Base-by-base conservation (phyloP, 768 basidiomycete genomes). In the Clitopilus hobsonii region DNA sequence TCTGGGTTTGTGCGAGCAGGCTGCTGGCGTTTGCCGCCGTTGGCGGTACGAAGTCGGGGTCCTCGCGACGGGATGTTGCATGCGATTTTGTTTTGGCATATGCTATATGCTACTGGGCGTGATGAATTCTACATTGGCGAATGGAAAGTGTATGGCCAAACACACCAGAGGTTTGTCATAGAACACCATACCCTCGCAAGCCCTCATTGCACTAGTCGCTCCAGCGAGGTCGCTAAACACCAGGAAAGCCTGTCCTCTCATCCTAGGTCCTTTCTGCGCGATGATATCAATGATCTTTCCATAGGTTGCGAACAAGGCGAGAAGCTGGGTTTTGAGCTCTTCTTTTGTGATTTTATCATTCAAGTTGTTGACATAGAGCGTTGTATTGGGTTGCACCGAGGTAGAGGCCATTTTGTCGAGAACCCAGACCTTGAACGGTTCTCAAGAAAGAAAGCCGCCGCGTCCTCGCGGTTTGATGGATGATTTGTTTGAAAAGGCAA, bases 201-300 rank as follows among this genome's bases (percentile, higher is more conserved):
- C 92, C 49, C 96, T 82, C 84, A 98, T 81, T 29, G 96, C 96
- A 53, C 92, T 84, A 5, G 96, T 98, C 55, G 94, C 92, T 53
- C 86, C 84, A 8, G 91, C 83, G 50, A 96, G 85, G 73, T 98
- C 96, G 51, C 84, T 81, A 73, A 97, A 98, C 63, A 96, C 94
- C 65, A 98, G 86, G 72, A 97, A 98, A 1, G 96, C 96, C 71
- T 97, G 94, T 20, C 94, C 95, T 60, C 88, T 83, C 86, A 91
- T 92, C 70, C 86, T 89, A 56, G 82, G 74, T 66, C 78, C 83
- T 71, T 96, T 94, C 23, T 88, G 85, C 22, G 95, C 94, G 55
- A 98, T 82, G 56, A 98, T 85, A 69, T 98, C 96, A 75, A 98
- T 83, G 55, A 98, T 77, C 68, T 86, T 89, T 68, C 96, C 96